These are phyloP conservation scores for Stipa capillata DNA, from an alignment of 176 grass and related monocot species.

Conservation along the genomic window DNA sequence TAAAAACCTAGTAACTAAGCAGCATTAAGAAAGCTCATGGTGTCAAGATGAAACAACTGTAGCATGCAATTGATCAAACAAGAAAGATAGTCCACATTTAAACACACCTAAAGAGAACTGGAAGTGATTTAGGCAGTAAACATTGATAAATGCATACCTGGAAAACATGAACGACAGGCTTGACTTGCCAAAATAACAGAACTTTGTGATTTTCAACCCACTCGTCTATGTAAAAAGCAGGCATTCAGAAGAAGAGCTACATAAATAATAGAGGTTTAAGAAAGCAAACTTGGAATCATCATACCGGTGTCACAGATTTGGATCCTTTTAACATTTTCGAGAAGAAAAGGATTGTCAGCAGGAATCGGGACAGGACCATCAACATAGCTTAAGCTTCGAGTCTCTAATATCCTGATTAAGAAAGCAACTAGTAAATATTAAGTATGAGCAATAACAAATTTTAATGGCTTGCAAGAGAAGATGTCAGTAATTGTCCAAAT, in stretches of 20 bases:
- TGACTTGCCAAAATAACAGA: conserved; percentile 98
- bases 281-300: conserved; percentile 3
- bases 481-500: neutral
- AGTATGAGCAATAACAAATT: neutral
- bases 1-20: neutral
- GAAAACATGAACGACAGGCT: conserved; percentile 75
- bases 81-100: neutral
- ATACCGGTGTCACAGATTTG: conserved; percentile 89
- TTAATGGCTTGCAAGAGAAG: neutral
- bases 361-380: conserved; percentile 88
- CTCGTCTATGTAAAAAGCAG: conserved; percentile 48
- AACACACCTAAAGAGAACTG: neutral
- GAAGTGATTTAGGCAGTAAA: neutral
- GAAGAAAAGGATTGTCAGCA: conserved; percentile 61
- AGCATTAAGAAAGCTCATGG: neutral
- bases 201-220: conserved; percentile 69
- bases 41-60: neutral
- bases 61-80: conserved; percentile 3
- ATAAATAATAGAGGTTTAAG: neutral
- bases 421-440: neutral
- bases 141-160: conserved; percentile 47
- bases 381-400: conserved; percentile 88
- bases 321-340: conserved; percentile 83
- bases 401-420: conserved; percentile 85
- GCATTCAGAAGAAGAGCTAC: conserved; percentile 7